Evolutionary conservation across 2,329 filamentous ascomycete species (phyloP).

Genomic region (Neopestalotiopsis sp.): DNA sequence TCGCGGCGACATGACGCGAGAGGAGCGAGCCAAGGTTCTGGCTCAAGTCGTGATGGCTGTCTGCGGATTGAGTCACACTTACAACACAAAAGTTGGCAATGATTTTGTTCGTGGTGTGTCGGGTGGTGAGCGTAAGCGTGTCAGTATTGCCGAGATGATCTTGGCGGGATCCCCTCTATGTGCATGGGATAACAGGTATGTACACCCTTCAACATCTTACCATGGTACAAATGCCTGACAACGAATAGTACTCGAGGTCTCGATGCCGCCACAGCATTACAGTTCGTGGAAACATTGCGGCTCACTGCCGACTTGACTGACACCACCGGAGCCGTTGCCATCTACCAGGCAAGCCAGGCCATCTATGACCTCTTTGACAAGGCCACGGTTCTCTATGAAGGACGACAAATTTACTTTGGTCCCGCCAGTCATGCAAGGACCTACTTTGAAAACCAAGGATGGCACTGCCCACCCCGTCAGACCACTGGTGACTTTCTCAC

Average conservation of each 20-base stretch:
- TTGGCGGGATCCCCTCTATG: slow-evolving; percentile 62
- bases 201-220: slow-evolving; percentile 53
- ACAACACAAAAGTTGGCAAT: slow-evolving; percentile 76
- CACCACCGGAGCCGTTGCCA: slow-evolving; percentile 67
- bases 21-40: slow-evolving; percentile 65
- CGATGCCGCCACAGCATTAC: slow-evolving; percentile 74
- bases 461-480: slow-evolving; percentile 68
- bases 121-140: slow-evolving; percentile 77
- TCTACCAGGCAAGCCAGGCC: slow-evolving; percentile 60
- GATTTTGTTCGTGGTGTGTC: slow-evolving; percentile 75
- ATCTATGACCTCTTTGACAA: slow-evolving; percentile 21
- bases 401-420: slow-evolving; percentile 72
- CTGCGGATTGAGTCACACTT: slow-evolving; percentile 74
- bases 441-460: slow-evolving; percentile 74
- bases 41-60: slow-evolving; percentile 71
- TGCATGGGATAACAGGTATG: slow-evolving; percentile 52
- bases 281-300: slow-evolving; percentile 72
- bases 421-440: slow-evolving; percentile 60
- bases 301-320: slow-evolving; percentile 67
- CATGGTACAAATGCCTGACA: background rate
- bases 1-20: slow-evolving; percentile 64
- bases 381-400: slow-evolving; percentile 67
- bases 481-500: slow-evolving; percentile 75
- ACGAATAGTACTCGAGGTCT: slow-evolving; percentile 65
- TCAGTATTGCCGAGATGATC: slow-evolving; percentile 80